Conservation (phyloP, 192 early-diverging fungal species). For the Podila epigama region DNA sequence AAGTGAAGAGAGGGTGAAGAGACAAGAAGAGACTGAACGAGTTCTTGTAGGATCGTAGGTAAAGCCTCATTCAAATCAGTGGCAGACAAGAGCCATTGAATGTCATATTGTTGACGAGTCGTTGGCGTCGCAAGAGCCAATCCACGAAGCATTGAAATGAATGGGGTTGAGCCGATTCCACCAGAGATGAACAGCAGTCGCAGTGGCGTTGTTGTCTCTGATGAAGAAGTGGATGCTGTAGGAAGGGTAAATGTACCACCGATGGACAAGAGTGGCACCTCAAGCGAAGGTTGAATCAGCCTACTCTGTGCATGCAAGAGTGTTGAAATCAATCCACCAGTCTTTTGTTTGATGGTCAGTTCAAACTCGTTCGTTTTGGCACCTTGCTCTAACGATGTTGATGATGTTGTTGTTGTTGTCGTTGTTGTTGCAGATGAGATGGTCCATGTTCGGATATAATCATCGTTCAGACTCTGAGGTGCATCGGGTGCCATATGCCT, state of each 20-base stretch:
- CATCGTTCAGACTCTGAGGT: slow-evolving; percentile 41
- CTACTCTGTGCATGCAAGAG: no score
- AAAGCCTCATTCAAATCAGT: slow-evolving; percentile 8
- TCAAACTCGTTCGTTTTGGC: neutral
- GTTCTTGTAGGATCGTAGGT: slow-evolving; percentile 9
- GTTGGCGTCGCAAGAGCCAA: no score
- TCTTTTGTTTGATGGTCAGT: slow-evolving; percentile 27
- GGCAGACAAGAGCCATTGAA: slow-evolving; percentile 28
- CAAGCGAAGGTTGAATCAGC: neutral
- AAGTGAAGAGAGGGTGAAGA: no score
- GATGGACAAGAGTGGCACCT: slow-evolving; percentile 13
- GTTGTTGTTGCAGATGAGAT: neutral
- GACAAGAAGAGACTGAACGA: neutral
- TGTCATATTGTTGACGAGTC: slow-evolving; percentile 8
- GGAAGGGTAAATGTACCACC: slow-evolving; percentile 29
- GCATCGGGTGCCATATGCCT: slow-evolving; percentile 30
- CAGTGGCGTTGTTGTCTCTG: neutral
- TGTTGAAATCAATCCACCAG: slow-evolving; percentile 26
- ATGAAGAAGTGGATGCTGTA: neutral
- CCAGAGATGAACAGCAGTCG: slow-evolving; percentile 29
- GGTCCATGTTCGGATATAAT: slow-evolving; percentile 45
- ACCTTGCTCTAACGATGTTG: no score
- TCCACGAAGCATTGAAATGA: slow-evolving; percentile 39
- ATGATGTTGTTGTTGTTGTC: no score
- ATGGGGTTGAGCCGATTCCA: slow-evolving; percentile 37